Evolutionary conservation across 2,329 filamentous ascomycete genomes (phyloP), one percentile per base, ranked within the genome.

Genomic region (Diaporthe sp.): DNA sequence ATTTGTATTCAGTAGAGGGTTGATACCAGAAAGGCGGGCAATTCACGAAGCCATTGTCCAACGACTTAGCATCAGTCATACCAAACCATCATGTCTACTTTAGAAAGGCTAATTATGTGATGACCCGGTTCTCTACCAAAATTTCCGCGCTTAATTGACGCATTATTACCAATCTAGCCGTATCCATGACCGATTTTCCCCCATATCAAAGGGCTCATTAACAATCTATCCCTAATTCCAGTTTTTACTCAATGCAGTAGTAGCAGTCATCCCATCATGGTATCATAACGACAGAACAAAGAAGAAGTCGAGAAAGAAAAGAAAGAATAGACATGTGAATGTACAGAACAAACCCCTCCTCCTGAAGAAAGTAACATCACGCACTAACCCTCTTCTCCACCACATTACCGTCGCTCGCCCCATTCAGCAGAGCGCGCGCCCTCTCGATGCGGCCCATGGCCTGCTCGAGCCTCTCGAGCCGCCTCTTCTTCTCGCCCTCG

Each of bases 391-490:
- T 58, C 71, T 55, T 25, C 73, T 47, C 53, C 39, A 51, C 34
- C 4, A 22, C 71, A 34, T 12, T 57, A 60, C 76, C 34, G 2
- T 39, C 72, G 20, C 17, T 61, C 68, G 76, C 75, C 71, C 85
- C 84, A 25, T 83, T 85, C 76, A 95, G 81, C 81, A 96, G 81
- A 4, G 87, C 87, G 81, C 92, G 90, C 6, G 94, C 93, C 78
- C 92, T 88, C 81, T 95, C 93, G 79, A 96, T 94, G 80, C 94
- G 87, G 65, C 85, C 88, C 81, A 96, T 89, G 25, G 94, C 94
- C 49, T 89, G 87, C 85, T 97, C 94, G 72, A 97, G 81, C 80
- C 90, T 87, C 76, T 95, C 94, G 78, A 97, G 81, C 70, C 94
- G 85, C 75, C 87, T 88, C 80, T 89, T 87, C 87, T 95, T 95